Conservation (phyloP, 2,329 filamentous ascomycete species). For the Arthrobotrys pseudoclavata region DNA sequence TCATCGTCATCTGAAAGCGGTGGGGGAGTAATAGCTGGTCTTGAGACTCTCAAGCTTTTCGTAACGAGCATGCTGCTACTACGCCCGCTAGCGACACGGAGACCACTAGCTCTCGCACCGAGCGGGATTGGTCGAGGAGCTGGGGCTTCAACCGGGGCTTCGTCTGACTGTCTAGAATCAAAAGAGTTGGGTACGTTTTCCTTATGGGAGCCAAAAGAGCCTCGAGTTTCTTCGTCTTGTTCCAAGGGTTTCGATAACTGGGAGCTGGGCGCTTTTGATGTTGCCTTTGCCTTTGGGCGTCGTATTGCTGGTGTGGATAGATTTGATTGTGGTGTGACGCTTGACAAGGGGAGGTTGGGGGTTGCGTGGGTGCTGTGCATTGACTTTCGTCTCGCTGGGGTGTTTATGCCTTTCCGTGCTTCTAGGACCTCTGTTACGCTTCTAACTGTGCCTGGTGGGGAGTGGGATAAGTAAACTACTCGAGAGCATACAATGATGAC, state of each 20-base stretch:
- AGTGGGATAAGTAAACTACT: constrained; percentile 45
- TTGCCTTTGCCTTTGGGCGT: constrained; percentile 7
- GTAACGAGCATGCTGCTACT: constrained; percentile 32
- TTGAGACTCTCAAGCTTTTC: neutral
- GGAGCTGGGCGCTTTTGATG: neutral
- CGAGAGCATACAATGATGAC: neutral
- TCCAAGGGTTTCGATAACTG: constrained; percentile 2
- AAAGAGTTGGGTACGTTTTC: constrained; percentile 43
- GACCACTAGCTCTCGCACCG: constrained; percentile 9
- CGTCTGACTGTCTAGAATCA: constrained; percentile 15
- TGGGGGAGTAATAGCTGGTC: neutral
- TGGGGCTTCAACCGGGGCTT: constrained; percentile 1
- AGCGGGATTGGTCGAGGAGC: constrained; percentile 14
- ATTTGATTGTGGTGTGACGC: constrained; percentile 10
- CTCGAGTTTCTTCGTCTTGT: constrained; percentile 4
- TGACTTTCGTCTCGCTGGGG: constrained; percentile 44
- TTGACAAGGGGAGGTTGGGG: constrained; percentile 13
- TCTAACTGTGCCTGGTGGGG: constrained; percentile 38
- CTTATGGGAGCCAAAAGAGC: constrained; percentile 28
- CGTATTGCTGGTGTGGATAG: neutral
- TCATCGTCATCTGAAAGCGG: constrained; percentile 13
- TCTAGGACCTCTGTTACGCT: constrained; percentile 32
- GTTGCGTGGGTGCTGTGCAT: constrained; percentile 16
- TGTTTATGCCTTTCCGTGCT: constrained; percentile 30
- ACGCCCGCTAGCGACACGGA: constrained; percentile 14